Percentiles rank a stretch among this genome's conserved stretches.
These are phyloP conservation scores for Eutypella sp. DNA, from an alignment of 2,329 filamentous ascomycete species.

Conservation along the genomic window DNA sequence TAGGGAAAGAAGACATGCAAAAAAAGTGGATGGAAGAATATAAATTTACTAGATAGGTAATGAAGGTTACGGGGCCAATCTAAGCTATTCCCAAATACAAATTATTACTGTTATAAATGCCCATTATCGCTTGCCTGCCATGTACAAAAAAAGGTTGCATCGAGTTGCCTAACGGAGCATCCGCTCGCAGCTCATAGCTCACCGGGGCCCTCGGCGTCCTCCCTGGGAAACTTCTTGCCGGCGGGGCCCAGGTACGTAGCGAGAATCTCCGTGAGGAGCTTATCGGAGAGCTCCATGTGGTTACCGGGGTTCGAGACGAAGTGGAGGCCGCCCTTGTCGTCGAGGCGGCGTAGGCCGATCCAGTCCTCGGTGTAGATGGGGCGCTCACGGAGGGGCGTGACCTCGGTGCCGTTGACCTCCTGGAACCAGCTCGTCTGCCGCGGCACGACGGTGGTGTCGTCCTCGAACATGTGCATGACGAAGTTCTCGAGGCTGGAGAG, in stretches of 20 bases:
- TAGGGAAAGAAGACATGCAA: no score
- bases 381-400: slow-evolving; percentile 63
- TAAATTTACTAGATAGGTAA: no score
- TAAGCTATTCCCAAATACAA: slow-evolving; percentile 2
- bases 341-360: slow-evolving; percentile 77
- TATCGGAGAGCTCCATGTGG: slow-evolving; percentile 75
- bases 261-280: slow-evolving; percentile 63
- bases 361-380: slow-evolving; percentile 84
- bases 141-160: neutral
- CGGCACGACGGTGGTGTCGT: slow-evolving; percentile 81
- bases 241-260: slow-evolving; percentile 58
- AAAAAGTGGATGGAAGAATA: no score
- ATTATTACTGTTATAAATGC: neutral
- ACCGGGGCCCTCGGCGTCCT: slow-evolving; percentile 18
- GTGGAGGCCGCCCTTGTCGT: slow-evolving; percentile 71
- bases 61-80: slow-evolving; percentile 2
- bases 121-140: neutral
- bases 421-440: slow-evolving; percentile 90
- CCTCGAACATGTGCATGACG: slow-evolving; percentile 83
- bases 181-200: slow-evolving; percentile 30
- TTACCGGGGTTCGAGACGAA: slow-evolving; percentile 70
- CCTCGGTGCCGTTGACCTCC: slow-evolving; percentile 70
- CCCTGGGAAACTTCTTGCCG: slow-evolving; percentile 32
- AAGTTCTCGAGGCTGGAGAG: slow-evolving; percentile 68
- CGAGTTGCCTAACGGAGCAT: neutral